These are phyloP conservation scores for Rhodocollybia butyracea DNA, from an alignment of 768 basidiomycete species.

Conservation along the genomic window DNA sequence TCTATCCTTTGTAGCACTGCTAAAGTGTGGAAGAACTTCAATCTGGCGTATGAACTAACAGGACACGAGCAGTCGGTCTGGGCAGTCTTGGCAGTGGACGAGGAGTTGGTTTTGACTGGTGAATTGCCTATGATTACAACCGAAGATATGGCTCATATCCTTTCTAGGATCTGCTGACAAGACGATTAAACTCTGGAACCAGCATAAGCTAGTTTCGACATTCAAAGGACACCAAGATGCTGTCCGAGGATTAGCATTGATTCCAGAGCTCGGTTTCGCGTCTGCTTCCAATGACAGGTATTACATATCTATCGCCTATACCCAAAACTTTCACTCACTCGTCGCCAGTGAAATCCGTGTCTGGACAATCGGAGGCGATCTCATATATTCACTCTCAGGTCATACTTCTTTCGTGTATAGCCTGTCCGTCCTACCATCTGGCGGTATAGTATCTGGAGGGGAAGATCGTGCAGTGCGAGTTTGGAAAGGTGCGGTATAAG, in stretches of 20 bases:
- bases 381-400: constrained; percentile 77
- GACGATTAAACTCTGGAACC: constrained; percentile 85
- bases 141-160: background rate
- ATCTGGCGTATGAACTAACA: constrained; percentile 66
- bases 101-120: constrained; percentile 83
- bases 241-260: constrained; percentile 78
- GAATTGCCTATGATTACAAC: constrained; percentile 11
- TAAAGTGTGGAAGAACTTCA: constrained; percentile 87
- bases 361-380: constrained; percentile 83
- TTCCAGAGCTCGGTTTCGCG: constrained; percentile 89
- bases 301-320: too few species aligned
- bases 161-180: constrained; percentile 86
- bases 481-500: constrained; percentile 68
- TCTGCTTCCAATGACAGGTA: constrained; percentile 95
- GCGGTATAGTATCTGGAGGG: constrained; percentile 85
- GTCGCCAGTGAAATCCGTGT: constrained; percentile 78
- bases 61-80: constrained; percentile 92
- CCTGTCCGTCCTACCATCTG: constrained; percentile 74
- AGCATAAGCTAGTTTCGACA: constrained; percentile 69
- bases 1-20: constrained; percentile 61
- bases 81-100: constrained; percentile 82
- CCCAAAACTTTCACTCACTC: constrained; percentile 3
- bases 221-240: constrained; percentile 89
- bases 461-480: constrained; percentile 92
- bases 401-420: constrained; percentile 98